Evolutionary conservation across 768 basidiomycete genomes (phyloP), one percentile per base, ranked within the genome.

Genomic region (Naganishia randhawae): DNA sequence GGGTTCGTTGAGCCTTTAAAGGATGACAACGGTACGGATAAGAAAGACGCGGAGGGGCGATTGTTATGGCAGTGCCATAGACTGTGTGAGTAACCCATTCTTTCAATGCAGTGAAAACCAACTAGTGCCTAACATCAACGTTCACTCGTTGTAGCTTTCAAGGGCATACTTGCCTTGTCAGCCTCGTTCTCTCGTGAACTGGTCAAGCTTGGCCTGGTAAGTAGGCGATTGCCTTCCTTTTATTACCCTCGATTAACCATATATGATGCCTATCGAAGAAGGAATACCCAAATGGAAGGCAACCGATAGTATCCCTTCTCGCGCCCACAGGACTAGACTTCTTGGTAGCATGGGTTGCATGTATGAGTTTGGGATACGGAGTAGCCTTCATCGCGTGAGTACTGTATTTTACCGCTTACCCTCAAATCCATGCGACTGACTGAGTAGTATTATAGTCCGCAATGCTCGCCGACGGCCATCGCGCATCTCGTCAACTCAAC

Each of bases 381-480:
- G 75, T 75, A 1, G 73, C 76, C 11, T 71, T 77, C 39, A 69
- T 73, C 22, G 76, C 76, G 76, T 77, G 63, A 77, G 76, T 71
- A 29, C 52, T 22, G 29, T 25, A 14, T 50, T 10, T 19, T 27
- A 19, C 22, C 10, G 10, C 13, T 45, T 10, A 32, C n/a, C 41
- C 19, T 48, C n/a, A 27, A 14, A 16, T 17, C 17, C 13, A n/a
- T n/a, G n/a, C n/a, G n/a, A n/a, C n/a, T 17, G 41, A 63, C 39
- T 27, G 27, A 55, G n/a, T 27, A 22, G n/a, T 50, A 31, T 35
- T 32, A 3, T 39, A 77, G 76, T 10, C 76, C 76, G 0, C 76
- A 77, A 73, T 77, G 76, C 71, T 84, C 84, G 0, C 80, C 83
- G 0, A 69, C 80, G 5, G 84, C 84, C 5, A 78, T 83, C 25